phyloP scores from a whole-genome alignment of 371 early-diverging fungal genomes.

The Mortierella sp. region DNA sequence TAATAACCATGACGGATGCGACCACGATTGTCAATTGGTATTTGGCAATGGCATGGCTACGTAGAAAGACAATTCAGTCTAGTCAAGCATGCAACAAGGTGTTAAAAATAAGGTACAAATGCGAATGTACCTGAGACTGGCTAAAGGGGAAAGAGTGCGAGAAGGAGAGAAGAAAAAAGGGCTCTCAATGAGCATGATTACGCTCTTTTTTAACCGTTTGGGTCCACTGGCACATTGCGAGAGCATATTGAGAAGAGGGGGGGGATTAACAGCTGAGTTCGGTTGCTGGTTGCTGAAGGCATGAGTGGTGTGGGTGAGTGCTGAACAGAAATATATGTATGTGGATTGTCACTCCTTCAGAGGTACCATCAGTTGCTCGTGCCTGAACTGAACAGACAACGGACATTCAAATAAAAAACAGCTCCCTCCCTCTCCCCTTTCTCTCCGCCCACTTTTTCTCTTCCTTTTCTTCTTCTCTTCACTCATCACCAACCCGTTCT shows the following conservation, averaged over 20 bases:
- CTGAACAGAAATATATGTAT: too few relatives aligned
- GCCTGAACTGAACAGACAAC: neutral
- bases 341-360: neutral
- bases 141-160: neutral
- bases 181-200: neutral
- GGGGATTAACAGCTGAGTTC: neutral
- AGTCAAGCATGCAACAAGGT: neutral
- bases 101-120: neutral
- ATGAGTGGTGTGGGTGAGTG: neutral
- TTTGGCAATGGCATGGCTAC: too few relatives aligned
- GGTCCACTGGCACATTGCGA: conserved; percentile 3
- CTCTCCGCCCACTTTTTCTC: neutral
- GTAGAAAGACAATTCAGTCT: neutral
- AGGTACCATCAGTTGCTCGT: neutral
- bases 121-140: neutral
- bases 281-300: neutral
- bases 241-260: neutral
- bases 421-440: neutral
- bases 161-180: neutral
- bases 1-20: neutral
- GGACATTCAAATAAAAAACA: neutral
- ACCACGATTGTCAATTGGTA: neutral
- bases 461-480: neutral
- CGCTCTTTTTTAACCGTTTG: neutral
- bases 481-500: neutral